Base-by-base conservation (phyloP, 2,329 filamentous ascomycete genomes). In the Botrytis fabae region DNA sequence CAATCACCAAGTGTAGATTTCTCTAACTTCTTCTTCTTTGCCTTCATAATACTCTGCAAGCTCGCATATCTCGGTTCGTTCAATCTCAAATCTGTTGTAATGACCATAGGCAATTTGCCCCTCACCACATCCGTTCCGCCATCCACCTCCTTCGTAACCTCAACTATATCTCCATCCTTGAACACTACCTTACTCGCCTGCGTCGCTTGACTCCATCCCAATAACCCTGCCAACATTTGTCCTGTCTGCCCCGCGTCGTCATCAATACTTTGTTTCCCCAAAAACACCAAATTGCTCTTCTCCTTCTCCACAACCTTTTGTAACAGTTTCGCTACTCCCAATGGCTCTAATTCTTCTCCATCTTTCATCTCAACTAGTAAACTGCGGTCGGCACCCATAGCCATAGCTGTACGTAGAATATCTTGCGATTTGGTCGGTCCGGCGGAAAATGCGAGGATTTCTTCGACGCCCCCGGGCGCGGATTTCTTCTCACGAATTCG, bases 41-140 rank as follows among this genome's bases (percentile, higher is more conserved):
- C 96, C 91, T 98, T 99, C 96, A 99, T 99, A 77, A 99, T 98
- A 82, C 98, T 98, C 69, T 95, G 95, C 88, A 99, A 83, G 83
- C 90, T 97, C 35, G 95, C 96, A 83, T 97, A 99, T 76, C 96
- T 87, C 74, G 96, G 96, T 88, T 97, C 94, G 81, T 99, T 99
- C 82, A 99, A 85, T 70, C 96, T 86, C 84, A 99, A 83, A 85
- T 99, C 96, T 75, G 96, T 97, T 75, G 96, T 99, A 79, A 99
- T 93, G 70, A 99, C 86, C 90, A 98, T 91, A 0, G 96, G 96
- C 83, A 99, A 84, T 85, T 92, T 93, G 1, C 93, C 91, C 82
- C 87, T 88, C 72, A 99, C 85, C 75, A 95, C 98, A 88, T 98
- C 96, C 54, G 93, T 92, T 77, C 96, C 96, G 16, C 96, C 96